phyloP scores from a whole-genome alignment of 352 stramenopile species.

The Globisporangium irregulare region DNA sequence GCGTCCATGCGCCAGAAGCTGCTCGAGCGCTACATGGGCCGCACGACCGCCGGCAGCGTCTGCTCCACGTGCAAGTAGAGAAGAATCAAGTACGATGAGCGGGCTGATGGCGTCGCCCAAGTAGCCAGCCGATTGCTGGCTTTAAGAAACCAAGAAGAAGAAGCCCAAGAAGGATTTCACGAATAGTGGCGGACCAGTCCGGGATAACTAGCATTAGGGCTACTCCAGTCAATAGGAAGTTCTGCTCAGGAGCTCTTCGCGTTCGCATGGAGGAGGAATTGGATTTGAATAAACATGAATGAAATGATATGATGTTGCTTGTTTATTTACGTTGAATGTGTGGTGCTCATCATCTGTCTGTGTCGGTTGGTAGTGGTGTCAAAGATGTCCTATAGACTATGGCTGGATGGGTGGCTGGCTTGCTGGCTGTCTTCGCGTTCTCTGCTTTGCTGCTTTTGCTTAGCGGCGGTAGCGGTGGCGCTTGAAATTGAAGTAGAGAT shows the following conservation, averaged over 20 bases:
- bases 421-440: not conserved
- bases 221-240: not conserved
- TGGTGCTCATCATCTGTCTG: not conserved
- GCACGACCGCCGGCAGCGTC: conserved; percentile 20
- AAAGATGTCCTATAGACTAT: not conserved
- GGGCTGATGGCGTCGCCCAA: not conserved
- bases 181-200: not conserved
- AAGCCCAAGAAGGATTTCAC: not conserved
- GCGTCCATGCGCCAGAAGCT: conserved; percentile 66
- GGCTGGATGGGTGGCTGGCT: not conserved
- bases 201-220: not conserved
- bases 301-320: not conserved
- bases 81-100: not conserved
- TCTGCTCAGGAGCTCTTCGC: not conserved
- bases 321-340: not conserved
- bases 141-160: not conserved
- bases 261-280: not conserved
- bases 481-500: conserved; percentile 99
- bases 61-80: conserved; percentile 24
- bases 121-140: not conserved
- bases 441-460: not conserved
- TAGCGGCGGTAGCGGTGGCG: conserved; percentile 96
- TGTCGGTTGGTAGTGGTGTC: not conserved
- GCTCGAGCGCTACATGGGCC: conserved; percentile 44
- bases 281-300: conserved; percentile 6